Evolutionary conservation across 768 basidiomycete genomes (phyloP).

Genomic region (Boletus insuetus): DNA sequence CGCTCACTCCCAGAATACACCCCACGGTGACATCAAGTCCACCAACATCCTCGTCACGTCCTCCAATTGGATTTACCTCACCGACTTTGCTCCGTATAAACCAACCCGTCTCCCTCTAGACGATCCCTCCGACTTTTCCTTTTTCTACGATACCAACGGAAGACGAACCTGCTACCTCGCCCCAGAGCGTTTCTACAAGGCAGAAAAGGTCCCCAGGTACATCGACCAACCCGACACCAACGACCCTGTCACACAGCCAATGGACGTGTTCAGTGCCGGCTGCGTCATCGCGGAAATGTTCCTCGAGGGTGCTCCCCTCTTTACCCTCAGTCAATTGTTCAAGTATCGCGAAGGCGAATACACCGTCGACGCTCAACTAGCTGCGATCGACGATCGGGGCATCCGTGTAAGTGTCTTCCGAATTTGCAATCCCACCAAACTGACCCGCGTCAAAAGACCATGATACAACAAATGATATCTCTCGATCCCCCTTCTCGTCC

Average conservation of each 20-base stretch:
- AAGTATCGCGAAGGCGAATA: slow-evolving; percentile 89
- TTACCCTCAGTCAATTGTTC: slow-evolving; percentile 92
- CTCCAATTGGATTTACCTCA: slow-evolving; percentile 92
- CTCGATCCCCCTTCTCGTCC: slow-evolving; percentile 76
- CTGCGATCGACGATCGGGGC: slow-evolving; percentile 73
- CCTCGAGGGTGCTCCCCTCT: slow-evolving; percentile 89
- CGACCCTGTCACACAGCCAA: slow-evolving; percentile 88
- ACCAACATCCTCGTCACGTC: slow-evolving; percentile 96
- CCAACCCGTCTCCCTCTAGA: slow-evolving; percentile 94
- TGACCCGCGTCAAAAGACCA: slow-evolving; percentile 48
- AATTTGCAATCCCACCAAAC: not conserved
- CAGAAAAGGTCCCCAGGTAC: slow-evolving; percentile 61
- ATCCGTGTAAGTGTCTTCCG: slow-evolving; percentile 61
- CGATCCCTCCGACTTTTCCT: slow-evolving; percentile 96
- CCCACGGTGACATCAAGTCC: slow-evolving; percentile 97
- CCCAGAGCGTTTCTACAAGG: slow-evolving; percentile 91
- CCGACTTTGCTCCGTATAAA: slow-evolving; percentile 94
- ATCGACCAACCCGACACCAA: slow-evolving; percentile 53
- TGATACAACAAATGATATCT: slow-evolving; percentile 89
- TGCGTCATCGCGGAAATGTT: slow-evolving; percentile 97
- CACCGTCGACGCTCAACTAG: slow-evolving; percentile 67
- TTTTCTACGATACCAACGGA: slow-evolving; percentile 95
- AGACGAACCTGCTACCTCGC: slow-evolving; percentile 94
- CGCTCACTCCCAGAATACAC: slow-evolving; percentile 79
- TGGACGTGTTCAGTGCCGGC: slow-evolving; percentile 96